Base-by-base conservation (phyloP, 2,329 filamentous ascomycete species). In the Ophiostoma fasciatum region DNA sequence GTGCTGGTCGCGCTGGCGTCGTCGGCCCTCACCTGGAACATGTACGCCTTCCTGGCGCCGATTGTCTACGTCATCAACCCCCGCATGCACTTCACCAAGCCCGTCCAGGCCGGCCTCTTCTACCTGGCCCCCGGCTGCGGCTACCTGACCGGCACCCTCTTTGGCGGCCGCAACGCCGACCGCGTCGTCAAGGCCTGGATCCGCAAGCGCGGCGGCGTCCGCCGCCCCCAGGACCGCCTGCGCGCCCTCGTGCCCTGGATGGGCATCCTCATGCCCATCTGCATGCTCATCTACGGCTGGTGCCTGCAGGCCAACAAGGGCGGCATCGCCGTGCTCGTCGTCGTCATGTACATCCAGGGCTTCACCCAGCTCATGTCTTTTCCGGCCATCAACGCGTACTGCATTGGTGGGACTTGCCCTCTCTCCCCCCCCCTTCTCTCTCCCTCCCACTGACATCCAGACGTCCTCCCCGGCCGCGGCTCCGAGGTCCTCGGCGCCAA, bases 401-500 rank as follows among this genome's bases (percentile, higher is more conserved):
- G 37, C n/a, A 22, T 39, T 10, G 37, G 28, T 30, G 11, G 2
- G 28, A n/a, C n/a, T n/a, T 30, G 10, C 4, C 11, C 12, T 20
- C 15, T 12, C 19, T 12, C 5, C 12, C 13, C 15, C 6, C 19
- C 9, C 5, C 10, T 13, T 18, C 12, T 7, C 14, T 30, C 74
- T 0, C 70, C 64, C 37, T 47, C 80, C 39, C 78, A 80, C 48
- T 75, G 74, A 2, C 80, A 87, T 17, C 9, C 15, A 27, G 81
- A 88, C 51, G 80, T 87, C 8, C 82, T 85, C 73, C 78, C 78
- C 42, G 64, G 64, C 1, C 61, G 68, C 15, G 71, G 71, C 19
- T 71, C 76, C 2, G 81, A 88, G 48, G 78, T 87, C 2, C 70
- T 82, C 28, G 80, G 80, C 0, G 78, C 80, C 0, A 88, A 87